phyloP scores from a whole-genome alignment of 2,329 filamentous ascomycete genomes.

The Claviceps sorghi region DNA sequence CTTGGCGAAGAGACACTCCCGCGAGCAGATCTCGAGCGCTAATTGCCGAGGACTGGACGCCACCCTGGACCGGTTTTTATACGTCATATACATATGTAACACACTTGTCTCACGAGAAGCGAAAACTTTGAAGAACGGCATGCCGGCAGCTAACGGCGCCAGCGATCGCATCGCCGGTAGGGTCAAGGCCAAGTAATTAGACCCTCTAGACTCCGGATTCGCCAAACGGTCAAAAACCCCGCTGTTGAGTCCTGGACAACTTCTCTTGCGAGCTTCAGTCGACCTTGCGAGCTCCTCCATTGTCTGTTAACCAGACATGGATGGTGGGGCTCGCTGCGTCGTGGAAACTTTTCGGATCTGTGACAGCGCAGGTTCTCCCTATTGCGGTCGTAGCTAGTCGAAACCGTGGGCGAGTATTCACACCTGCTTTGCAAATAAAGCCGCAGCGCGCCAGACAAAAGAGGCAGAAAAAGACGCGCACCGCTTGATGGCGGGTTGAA shows the following conservation, averaged over 20 bases:
- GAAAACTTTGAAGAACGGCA: neutral
- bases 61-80: neutral
- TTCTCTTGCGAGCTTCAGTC: constrained; percentile 19
- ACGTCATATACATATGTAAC: neutral
- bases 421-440: neutral
- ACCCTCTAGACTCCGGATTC: neutral
- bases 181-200: neutral
- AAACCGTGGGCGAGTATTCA: neutral
- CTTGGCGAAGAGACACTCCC: neutral
- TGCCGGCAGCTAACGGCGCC: neutral
- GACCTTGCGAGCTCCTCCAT: constrained; percentile 17
- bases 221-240: neutral
- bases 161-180: neutral
- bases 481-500: too few relatives aligned
- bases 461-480: too few relatives aligned
- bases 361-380: neutral
- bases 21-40: neutral
- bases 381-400: neutral
- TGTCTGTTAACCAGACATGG: constrained; percentile 4
- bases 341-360: neutral
- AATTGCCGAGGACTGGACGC: neutral
- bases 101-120: neutral
- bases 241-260: neutral
- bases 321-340: constrained; percentile 1
- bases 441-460: neutral